Conservation (phyloP, 108 stramenopile species). For the Skeletonema menzelii region DNA sequence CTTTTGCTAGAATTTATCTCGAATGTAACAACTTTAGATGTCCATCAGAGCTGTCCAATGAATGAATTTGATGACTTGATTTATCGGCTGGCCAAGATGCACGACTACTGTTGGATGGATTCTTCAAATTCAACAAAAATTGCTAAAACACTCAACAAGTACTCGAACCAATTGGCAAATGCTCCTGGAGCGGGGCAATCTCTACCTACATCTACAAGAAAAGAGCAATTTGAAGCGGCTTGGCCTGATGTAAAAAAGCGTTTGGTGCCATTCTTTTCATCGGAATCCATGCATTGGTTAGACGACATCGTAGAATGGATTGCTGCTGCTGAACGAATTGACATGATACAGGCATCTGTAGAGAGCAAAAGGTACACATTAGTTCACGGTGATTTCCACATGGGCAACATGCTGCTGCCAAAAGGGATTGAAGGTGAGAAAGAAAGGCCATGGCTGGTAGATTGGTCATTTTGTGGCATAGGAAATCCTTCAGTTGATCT, state of each 20-base stretch:
- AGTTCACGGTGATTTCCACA: slow-evolving; percentile 28
- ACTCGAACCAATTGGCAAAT: slow-evolving; percentile 2
- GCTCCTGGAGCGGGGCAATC: slow-evolving; percentile 13
- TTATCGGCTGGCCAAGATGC: slow-evolving; percentile 20
- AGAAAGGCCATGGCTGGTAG: slow-evolving; percentile 30
- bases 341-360: neutral
- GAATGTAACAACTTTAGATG: slow-evolving; percentile 8
- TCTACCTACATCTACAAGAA: slow-evolving; percentile 3
- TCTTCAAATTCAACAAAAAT: neutral
- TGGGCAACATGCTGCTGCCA: slow-evolving; percentile 15
- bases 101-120: slow-evolving; percentile 22
- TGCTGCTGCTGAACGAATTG: slow-evolving; percentile 1
- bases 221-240: slow-evolving; percentile 8
- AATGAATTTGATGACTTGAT: slow-evolving; percentile 22
- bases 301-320: slow-evolving; percentile 15
- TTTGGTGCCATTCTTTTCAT: slow-evolving; percentile 3
- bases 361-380: slow-evolving; percentile 7
- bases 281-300: neutral
- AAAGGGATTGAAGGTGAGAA: slow-evolving; percentile 6
- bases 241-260: slow-evolving; percentile 23
- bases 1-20: slow-evolving; percentile 21
- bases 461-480: slow-evolving; percentile 48
- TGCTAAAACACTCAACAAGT: neutral
- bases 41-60: slow-evolving; percentile 17
- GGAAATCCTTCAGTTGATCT: slow-evolving; percentile 55